Evolutionary conservation across 768 basidiomycete species (phyloP).

Genomic region (Hortiboletus campestris): DNA sequence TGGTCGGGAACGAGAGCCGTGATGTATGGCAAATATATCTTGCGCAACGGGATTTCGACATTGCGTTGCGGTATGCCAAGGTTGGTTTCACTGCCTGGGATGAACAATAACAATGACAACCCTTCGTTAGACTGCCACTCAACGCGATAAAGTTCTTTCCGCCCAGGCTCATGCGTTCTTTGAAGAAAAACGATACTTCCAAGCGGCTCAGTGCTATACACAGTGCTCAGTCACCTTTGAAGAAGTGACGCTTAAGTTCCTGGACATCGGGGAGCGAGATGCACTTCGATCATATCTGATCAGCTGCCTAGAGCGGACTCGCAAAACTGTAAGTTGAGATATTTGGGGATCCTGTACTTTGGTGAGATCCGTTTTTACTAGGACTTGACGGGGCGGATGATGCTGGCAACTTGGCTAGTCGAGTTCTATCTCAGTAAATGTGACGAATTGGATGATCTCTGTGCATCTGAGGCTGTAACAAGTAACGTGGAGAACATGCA

Average conservation of each 20-base stretch:
- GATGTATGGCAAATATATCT: slow-evolving; percentile 95
- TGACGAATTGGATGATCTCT: slow-evolving; percentile 91
- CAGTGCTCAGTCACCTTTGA: slow-evolving; percentile 88
- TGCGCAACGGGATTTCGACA: slow-evolving; percentile 71
- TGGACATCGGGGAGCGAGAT: slow-evolving; percentile 89
- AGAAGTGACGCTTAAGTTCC: slow-evolving; percentile 85
- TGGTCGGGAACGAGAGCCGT: slow-evolving; percentile 82
- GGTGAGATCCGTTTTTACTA: slow-evolving; percentile 29
- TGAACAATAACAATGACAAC: slow-evolving; percentile 1
- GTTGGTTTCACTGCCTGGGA: slow-evolving; percentile 38
- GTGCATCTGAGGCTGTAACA: slow-evolving; percentile 80
- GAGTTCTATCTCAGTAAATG: slow-evolving; percentile 97
- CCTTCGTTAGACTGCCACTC: slow-evolving; percentile 68
- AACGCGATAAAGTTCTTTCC: slow-evolving; percentile 80
- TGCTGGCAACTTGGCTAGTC: slow-evolving; percentile 97
- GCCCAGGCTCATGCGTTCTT: slow-evolving; percentile 84
- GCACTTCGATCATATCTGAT: slow-evolving; percentile 87
- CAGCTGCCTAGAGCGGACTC: slow-evolving; percentile 80
- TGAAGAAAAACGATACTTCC: slow-evolving; percentile 76
- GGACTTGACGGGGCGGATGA: slow-evolving; percentile 94
- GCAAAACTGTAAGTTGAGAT: slow-evolving; percentile 63
- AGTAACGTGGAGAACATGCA: slow-evolving; percentile 84
- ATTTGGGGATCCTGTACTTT: not conserved
- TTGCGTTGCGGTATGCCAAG: slow-evolving; percentile 79
- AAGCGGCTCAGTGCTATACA: slow-evolving; percentile 89